Percentiles rank a stretch among this genome's conserved stretches.
These are phyloP conservation scores for Alopecurus myosuroides DNA, from an alignment of 176 grass and related monocot species.

Conservation along the genomic window DNA sequence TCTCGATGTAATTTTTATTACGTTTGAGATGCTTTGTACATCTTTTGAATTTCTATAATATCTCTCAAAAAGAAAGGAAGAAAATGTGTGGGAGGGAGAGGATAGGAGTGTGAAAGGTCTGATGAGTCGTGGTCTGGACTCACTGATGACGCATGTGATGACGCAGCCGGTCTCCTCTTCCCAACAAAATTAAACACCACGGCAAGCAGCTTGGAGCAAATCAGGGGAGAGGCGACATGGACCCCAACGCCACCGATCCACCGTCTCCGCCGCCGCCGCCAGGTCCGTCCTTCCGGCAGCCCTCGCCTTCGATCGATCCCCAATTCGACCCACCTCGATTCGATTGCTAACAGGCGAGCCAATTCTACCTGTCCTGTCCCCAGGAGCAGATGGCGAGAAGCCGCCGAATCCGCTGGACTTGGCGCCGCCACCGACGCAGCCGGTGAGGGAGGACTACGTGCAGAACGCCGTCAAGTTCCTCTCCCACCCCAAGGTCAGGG, in stretches of 20 bases:
- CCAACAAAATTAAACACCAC: too few species aligned
- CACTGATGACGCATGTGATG: too few species aligned
- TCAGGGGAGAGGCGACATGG: background rate
- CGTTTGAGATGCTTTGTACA: too few species aligned
- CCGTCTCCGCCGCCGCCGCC: background rate
- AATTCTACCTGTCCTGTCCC: background rate
- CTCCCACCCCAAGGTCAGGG: slow-evolving; percentile 81
- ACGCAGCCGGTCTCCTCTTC: too few species aligned
- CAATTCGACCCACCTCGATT: background rate
- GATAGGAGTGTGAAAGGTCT: too few species aligned
- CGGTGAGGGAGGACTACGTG: slow-evolving; percentile 84
- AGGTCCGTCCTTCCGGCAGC: background rate
- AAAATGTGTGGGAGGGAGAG: too few species aligned
- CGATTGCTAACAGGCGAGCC: background rate
- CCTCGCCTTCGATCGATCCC: background rate
- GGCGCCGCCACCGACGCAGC: slow-evolving; percentile 26
- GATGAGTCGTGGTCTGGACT: too few species aligned
- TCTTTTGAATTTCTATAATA: too few species aligned
- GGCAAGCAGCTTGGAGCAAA: too few species aligned
- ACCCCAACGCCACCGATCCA: background rate
- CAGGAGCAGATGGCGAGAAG: background rate
- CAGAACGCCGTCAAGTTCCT: slow-evolving; percentile 94
- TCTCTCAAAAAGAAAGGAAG: too few species aligned
- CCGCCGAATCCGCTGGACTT: slow-evolving; percentile 20
- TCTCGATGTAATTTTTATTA: too few species aligned